Conservation (phyloP, 140 eudicot species). For the Eryngium alpinum region DNA sequence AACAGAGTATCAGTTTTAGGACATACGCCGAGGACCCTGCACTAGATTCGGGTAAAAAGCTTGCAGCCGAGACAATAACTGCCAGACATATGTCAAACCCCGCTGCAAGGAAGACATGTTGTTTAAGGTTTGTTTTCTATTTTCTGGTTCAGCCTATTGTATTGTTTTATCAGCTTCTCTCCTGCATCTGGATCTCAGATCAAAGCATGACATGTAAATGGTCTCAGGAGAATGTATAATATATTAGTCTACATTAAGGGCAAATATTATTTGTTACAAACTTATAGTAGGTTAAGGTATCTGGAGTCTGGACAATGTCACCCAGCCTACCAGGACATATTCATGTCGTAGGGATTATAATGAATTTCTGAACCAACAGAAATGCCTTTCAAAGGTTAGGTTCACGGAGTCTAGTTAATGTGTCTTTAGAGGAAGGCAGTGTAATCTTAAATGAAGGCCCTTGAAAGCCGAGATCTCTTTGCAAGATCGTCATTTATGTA, state of each 20-base stretch:
- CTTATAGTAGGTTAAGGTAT: not conserved
- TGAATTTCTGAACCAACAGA: not conserved
- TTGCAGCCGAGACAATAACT: conserved; percentile 35
- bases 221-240: not conserved
- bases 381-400: too few species aligned
- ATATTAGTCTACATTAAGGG: not conserved
- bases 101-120: conserved; percentile 43
- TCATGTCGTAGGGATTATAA: not conserved
- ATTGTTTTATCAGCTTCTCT: not conserved
- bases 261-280: not conserved
- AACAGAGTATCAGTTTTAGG: conserved; percentile 24
- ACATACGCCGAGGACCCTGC: conserved; percentile 27
- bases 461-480: too few species aligned
- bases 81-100: conserved; percentile 28
- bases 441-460: too few species aligned
- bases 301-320: not conserved
- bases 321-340: not conserved
- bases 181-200: not conserved
- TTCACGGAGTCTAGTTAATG: too few species aligned
- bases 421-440: too few species aligned
- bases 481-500: not conserved
- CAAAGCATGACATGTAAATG: not conserved
- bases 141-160: conserved; percentile 7
- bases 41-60: conserved; percentile 27
- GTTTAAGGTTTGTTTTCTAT: conserved; percentile 53